Conservation (phyloP, 805 yeast species). For the Kodamaea kaohsiungensis region DNA sequence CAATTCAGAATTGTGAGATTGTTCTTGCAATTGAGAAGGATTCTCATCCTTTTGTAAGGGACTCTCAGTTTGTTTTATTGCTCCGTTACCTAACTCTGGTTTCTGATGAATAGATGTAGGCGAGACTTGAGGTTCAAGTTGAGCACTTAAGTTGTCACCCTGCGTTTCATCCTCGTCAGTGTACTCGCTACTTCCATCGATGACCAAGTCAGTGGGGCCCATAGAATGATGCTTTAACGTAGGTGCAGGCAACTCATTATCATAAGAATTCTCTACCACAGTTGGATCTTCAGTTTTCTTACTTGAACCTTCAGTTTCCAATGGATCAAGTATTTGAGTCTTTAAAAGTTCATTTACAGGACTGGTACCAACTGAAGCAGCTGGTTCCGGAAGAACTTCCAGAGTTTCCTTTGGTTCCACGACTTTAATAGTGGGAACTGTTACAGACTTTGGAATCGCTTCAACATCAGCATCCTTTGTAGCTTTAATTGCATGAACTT, state of each 20-base stretch:
- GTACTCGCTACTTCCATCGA: not conserved
- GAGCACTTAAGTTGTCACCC: not conserved
- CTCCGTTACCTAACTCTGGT: not conserved
- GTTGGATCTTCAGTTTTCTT: not conserved
- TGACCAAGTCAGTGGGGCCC: not conserved
- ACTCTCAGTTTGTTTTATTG: not conserved
- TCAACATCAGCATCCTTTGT: not conserved
- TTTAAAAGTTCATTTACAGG: not conserved
- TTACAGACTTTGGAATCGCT: not conserved
- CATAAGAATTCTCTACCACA: not conserved
- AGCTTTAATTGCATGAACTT: not conserved
- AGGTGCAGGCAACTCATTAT: conserved; percentile 3
- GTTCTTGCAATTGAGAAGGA: not conserved
- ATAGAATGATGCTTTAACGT: conserved; percentile 1
- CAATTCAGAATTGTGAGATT: not conserved
- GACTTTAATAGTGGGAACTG: not conserved
- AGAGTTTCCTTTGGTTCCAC: not conserved
- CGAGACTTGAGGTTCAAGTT: not conserved
- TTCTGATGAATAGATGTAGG: not conserved
- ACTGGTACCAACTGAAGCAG: not conserved
- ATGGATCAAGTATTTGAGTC: not conserved
- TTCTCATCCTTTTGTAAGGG: not conserved
- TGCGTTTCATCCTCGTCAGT: not conserved
- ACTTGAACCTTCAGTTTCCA: not conserved
- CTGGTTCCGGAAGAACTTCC: not conserved